Conservation (phyloP, 768 basidiomycete species). For the Suillus subluteus region DNA sequence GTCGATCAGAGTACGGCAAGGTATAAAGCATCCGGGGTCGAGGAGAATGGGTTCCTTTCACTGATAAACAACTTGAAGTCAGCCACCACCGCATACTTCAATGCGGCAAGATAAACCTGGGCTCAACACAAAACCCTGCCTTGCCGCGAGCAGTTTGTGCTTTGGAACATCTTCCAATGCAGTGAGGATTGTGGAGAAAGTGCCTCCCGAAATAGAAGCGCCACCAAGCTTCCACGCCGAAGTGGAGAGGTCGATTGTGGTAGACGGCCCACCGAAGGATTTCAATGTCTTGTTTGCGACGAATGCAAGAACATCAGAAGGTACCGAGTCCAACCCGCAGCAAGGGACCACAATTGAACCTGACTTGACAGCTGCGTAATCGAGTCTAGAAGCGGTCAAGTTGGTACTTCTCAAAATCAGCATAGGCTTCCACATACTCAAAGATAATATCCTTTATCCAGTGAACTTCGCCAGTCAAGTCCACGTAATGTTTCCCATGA, state of each 20-base stretch:
- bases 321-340: constrained; percentile 79
- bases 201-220: constrained; percentile 38
- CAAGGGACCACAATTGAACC: constrained; percentile 79
- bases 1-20: constrained; percentile 37
- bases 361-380: constrained; percentile 70
- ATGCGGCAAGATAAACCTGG: constrained; percentile 38
- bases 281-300: constrained; percentile 74
- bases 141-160: constrained; percentile 32
- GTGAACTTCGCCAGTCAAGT: constrained; percentile 73
- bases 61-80: constrained; percentile 23
- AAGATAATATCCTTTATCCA: constrained; percentile 69
- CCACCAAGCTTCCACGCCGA: constrained; percentile 47
- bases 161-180: constrained; percentile 36
- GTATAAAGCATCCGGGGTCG: constrained; percentile 36
- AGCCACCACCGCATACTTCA: constrained; percentile 2
- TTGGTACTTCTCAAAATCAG: constrained; percentile 13
- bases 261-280: constrained; percentile 37
- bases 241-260: constrained; percentile 56
- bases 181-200: constrained; percentile 41
- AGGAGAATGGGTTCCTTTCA: constrained; percentile 35
- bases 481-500: constrained; percentile 82
- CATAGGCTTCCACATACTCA: constrained; percentile 44
- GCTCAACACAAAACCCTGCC: constrained; percentile 44
- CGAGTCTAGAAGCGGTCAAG: constrained; percentile 50
- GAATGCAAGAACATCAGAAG: constrained; percentile 71